A percentile compares a stretch with the other conserved stretches of the same genome.
These are phyloP conservation scores for Eucalyptus coolabah DNA, from an alignment of 345 rosid species.

Conservation along the genomic window DNA sequence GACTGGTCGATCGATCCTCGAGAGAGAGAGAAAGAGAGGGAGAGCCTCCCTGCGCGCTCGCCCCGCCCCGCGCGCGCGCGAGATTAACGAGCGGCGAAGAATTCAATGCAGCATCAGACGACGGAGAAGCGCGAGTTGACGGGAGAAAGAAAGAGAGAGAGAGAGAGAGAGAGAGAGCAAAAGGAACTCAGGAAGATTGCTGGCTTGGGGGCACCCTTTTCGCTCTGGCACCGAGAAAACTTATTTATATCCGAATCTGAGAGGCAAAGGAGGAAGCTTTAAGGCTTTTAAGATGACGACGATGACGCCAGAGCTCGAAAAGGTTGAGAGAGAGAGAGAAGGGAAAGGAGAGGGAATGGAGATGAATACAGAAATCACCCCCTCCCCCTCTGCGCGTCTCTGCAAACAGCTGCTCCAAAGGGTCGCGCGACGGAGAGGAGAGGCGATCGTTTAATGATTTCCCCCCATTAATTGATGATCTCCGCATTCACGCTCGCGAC, in stretches of 20 bases:
- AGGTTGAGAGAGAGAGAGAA: neutral
- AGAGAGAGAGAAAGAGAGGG: neutral
- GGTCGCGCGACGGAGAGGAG: neutral
- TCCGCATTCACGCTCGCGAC: neutral
- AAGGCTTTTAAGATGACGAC: neutral
- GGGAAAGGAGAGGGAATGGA: neutral
- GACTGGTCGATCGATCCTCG: neutral
- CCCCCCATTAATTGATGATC: neutral
- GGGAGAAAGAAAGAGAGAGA: neutral
- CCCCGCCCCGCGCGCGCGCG: neutral
- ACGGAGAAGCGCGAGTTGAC: neutral
- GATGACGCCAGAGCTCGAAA: neutral
- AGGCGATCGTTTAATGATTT: neutral
- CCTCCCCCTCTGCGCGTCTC: neutral
- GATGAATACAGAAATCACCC: neutral
- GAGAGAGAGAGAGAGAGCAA: neutral
- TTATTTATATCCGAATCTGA: neutral
- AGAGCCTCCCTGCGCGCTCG: neutral
- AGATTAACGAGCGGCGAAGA: neutral
- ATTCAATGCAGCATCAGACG: neutral
- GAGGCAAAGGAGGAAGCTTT: neutral
- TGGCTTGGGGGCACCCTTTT: neutral
- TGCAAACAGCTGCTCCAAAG: conserved; percentile 6
- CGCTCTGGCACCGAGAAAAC: neutral
- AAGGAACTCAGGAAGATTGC: neutral